Evolutionary conservation across 2,329 filamentous ascomycete species (phyloP), one percentile per base, ranked within the genome.

Genomic region (Nannizziopsis arthrosporioides): DNA sequence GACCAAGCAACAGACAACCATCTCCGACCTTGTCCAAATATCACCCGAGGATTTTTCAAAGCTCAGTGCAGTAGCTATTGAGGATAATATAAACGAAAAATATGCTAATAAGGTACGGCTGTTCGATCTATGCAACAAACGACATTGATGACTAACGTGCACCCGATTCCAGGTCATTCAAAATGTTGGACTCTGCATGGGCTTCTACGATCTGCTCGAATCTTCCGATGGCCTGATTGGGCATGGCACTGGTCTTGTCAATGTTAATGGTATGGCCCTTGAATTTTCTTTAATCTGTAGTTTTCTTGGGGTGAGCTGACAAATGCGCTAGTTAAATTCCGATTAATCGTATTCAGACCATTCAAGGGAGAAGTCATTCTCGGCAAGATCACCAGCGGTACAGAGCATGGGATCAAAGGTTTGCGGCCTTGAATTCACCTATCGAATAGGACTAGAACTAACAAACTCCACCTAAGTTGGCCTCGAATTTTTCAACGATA

Each of bases 31-130:
- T 57, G 87, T 98, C 56, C 86, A 94, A 68, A 93, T 98, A 68
- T 76, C 79, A 30, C 92, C 92, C 1, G 78, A 86, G 59, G 85
- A 95, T 63, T 94, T 96, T 62, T 77, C 81, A 52, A 92, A 92
- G 66, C 67, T 68, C 55, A 93, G 85, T 61, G 77, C 80, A 30
- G 77, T 88, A 54, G 87, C 88, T 1, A 86, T 98, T 54, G 88
- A 95, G 68, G 89, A 98, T 70, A 92, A 92, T 59, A 92, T 98
- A 69, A 96, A 98, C 64, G 76, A 81, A 54, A 98, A 98, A 69
- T 98, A 95, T 67, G 81, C 90, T 51, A 95, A 98, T 70, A 92
- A 90, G 68, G 83, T 86, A 40, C 14, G 15, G 14, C 12, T 14
- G 27, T 15, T 5, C 18, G 2, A 31, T 17, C 10, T 32, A 2